Percentiles rank a stretch among this genome's conserved stretches.
These are phyloP conservation scores for Xylaria sp. DNA, from an alignment of 2,329 filamentous ascomycete species.

Conservation along the genomic window DNA sequence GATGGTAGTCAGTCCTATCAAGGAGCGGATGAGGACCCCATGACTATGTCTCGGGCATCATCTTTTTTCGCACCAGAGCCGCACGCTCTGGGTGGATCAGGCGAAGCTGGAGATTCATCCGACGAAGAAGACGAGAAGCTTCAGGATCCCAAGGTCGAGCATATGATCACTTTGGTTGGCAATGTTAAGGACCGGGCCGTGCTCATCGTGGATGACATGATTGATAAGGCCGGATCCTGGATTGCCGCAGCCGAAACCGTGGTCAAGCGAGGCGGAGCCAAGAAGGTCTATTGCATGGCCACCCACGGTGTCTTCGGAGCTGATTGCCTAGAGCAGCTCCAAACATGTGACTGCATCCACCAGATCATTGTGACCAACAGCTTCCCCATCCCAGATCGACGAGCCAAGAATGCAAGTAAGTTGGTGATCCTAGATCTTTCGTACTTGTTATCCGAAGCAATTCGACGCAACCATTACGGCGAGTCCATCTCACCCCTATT, in stretches of 20 bases:
- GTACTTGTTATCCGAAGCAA: constrained; percentile 88
- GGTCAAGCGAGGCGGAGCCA: constrained; percentile 89
- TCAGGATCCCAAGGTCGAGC: constrained; percentile 82
- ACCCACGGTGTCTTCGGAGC: constrained; percentile 95
- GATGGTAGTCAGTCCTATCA: constrained; percentile 66
- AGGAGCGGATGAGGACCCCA: constrained; percentile 76
- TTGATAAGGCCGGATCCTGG: constrained; percentile 97
- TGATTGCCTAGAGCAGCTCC: constrained; percentile 88
- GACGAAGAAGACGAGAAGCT: constrained; percentile 96
- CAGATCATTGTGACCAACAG: constrained; percentile 96
- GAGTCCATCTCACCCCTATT: constrained; percentile 80
- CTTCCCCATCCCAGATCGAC: constrained; percentile 86
- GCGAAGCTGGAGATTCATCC: constrained; percentile 82
- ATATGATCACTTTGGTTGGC: constrained; percentile 97
- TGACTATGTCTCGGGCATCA: constrained; percentile 83
- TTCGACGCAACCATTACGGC: constrained; percentile 95
- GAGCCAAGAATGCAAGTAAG: constrained; percentile 78
- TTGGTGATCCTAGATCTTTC: constrained; percentile 91
- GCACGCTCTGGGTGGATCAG: constrained; percentile 82
- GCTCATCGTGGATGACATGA: constrained; percentile 98
- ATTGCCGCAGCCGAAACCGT: constrained; percentile 97
- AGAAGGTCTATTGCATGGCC: constrained; percentile 96
- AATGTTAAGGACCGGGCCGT: constrained; percentile 90
- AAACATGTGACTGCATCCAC: constrained; percentile 93
- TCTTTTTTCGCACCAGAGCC: constrained; percentile 79